Evolutionary conservation across 2,329 filamentous ascomycete species (phyloP), one percentile per base, ranked within the genome.

Genomic region (Pseudopyricularia cyperi): DNA sequence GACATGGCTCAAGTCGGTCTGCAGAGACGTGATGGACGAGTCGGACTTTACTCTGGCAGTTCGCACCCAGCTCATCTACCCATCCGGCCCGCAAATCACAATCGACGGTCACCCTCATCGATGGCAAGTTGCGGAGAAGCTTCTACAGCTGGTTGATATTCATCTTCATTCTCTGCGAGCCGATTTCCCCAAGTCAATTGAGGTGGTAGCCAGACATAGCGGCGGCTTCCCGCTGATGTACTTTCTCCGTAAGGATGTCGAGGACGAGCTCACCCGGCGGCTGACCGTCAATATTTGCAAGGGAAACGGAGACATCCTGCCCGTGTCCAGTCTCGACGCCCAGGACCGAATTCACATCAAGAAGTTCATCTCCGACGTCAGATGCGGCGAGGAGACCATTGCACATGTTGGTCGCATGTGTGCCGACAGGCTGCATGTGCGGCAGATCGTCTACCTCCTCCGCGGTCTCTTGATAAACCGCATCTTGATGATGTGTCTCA

Each of bases 11-110:
- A 65, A 74, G 2, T 53, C 54, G 0, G 58, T 66, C 2, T 75
- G 71, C 3, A 71, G 82, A 0, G 82, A 87, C 58, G 68, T 87
- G 0, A 63, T 87, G 0, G 83, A 87, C 55, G 83, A 87, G 58
- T 82, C 72, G 2, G 78, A 82, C 54, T 69, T 74, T 37, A 80
- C 74, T 0, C 61, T 82, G 0, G 71, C 72, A 0, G 68, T 74
- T 0, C 73, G 71, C 33, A 79, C 75, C 0, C 76, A 82, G 53
- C 62, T 82, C 0, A 77, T 81, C 3, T 82, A 82, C 46, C 76
- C 77, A 0, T 72, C 71, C 6, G 78, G 79, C 0, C 52, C 65
- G 0, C 71, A 76, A 35, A 62, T 66, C 7, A 56, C 67, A 0
- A 63, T 82, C 0, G 77, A 82, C 46, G 74, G 74, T 0, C 70